Evolutionary conservation across 2,329 filamentous ascomycete species (phyloP).

Genomic region (Diaporthe citrichinensis): DNA sequence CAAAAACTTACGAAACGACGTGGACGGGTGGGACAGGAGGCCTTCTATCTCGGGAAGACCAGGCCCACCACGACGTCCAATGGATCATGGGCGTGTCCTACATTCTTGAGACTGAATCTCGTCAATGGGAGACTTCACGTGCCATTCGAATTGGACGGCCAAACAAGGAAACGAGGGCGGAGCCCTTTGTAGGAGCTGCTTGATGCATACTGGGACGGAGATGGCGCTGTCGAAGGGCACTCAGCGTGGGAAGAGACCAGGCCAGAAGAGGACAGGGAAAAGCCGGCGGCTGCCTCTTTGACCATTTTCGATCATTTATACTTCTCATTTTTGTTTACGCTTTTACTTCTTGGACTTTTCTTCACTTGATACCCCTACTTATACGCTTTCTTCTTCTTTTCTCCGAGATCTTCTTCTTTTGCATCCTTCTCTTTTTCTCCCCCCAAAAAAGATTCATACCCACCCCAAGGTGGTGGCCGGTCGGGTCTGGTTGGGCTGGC

Average conservation of each 20-base stretch:
- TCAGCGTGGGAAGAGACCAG: background rate
- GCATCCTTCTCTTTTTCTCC: background rate
- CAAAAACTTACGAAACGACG: background rate
- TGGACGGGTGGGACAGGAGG: background rate
- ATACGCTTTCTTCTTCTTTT: background rate
- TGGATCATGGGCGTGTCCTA: background rate
- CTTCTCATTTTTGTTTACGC: background rate
- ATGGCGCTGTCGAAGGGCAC: background rate
- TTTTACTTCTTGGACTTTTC: constrained; percentile 32
- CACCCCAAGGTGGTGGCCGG: constrained; percentile 36
- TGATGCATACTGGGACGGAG: background rate
- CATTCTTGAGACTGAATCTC: background rate
- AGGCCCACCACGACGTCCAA: background rate
- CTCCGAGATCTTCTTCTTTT: background rate
- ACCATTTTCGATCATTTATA: constrained; percentile 5
- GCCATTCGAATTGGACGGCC: background rate
- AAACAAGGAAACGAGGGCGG: background rate
- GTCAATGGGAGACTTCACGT: background rate
- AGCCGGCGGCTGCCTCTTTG: background rate
- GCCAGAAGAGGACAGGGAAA: background rate
- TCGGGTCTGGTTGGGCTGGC: constrained; percentile 25
- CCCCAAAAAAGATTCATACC: constrained; percentile 28
- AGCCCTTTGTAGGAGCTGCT: background rate
- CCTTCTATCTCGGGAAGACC: too few relatives aligned
- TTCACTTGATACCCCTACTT: constrained; percentile 35